Conservation (phyloP, 164 flowering plant species). For the Cinnamomum chago region DNA sequence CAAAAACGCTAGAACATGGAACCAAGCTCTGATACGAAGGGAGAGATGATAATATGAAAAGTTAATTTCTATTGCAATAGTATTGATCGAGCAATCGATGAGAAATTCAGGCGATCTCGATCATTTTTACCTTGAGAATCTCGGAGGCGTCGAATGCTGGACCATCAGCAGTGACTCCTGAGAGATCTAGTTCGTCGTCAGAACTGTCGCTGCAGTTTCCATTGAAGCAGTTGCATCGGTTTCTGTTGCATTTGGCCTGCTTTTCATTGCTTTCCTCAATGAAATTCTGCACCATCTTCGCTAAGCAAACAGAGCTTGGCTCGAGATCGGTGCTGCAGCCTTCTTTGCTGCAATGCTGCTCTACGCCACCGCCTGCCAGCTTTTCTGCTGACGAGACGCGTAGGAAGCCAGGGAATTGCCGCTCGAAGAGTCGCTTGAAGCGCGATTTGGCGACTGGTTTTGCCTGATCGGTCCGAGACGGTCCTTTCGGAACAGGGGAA, state of each 20-base stretch:
- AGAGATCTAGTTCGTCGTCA: constrained; percentile 68
- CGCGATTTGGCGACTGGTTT: constrained; percentile 72
- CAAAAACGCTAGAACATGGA: constrained; percentile 23
- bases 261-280: constrained; percentile 71
- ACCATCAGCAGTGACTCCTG: constrained; percentile 32
- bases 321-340: constrained; percentile 41
- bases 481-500: constrained; percentile 14
- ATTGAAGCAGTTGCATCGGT: constrained; percentile 86
- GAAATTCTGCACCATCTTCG: constrained; percentile 82
- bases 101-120: not conserved
- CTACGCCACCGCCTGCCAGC: constrained; percentile 20
- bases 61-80: not conserved
- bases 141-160: constrained; percentile 38
- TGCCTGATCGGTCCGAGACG: constrained; percentile 30
- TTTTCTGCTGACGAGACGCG: constrained; percentile 50
- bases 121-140: constrained; percentile 54
- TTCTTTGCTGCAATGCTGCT: constrained; percentile 20
- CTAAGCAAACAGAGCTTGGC: constrained; percentile 87
- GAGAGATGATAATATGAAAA: not conserved
- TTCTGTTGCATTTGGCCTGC: constrained; percentile 54
- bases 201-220: constrained; percentile 63
- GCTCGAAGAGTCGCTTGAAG: constrained; percentile 72
- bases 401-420: constrained; percentile 50
- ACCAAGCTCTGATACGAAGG: constrained; percentile 25
- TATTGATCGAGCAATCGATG: not conserved